A percentile compares a stretch with the other conserved stretches of the same genome.
Evolutionary conservation across 352 stramenopile species (phyloP).

Genomic region (Achlya hypogyna): DNA sequence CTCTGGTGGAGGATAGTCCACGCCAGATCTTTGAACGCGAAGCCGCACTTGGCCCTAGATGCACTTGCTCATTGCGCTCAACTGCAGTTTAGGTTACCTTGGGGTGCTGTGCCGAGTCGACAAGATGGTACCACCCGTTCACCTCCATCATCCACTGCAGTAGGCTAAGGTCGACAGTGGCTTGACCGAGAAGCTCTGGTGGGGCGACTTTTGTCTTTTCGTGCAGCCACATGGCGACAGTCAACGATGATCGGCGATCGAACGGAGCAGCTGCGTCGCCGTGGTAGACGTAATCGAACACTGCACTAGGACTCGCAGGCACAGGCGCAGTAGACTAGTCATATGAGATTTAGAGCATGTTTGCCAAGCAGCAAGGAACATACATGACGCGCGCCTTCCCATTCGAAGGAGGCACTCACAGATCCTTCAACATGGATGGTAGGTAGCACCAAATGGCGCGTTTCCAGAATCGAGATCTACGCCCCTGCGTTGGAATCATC

Average conservation of each 20-base stretch:
- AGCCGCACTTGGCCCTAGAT: constrained; percentile 11
- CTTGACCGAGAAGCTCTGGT: background rate
- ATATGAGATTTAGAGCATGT: too few relatives aligned
- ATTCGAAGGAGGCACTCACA: background rate
- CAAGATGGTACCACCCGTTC: constrained; percentile 15
- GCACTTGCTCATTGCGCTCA: background rate
- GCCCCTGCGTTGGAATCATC: background rate
- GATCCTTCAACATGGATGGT: background rate
- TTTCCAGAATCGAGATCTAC: background rate
- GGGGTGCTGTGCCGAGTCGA: background rate
- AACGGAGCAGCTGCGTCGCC: too few relatives aligned
- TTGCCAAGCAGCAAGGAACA: too few relatives aligned
- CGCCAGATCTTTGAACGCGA: background rate
- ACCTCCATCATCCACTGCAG: constrained; percentile 16
- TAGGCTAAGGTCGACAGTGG: background rate
- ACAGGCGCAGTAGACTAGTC: too few relatives aligned
- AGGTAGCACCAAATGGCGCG: background rate
- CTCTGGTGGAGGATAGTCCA: background rate
- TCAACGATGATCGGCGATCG: too few relatives aligned
- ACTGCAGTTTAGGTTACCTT: too few relatives aligned
- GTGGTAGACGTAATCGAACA: background rate
- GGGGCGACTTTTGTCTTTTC: background rate
- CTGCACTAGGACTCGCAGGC: background rate
- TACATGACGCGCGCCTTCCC: background rate
- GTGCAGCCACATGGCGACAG: background rate